phyloP scores from a whole-genome alignment of 306 rosid species.

The Trifolium dubium region DNA sequence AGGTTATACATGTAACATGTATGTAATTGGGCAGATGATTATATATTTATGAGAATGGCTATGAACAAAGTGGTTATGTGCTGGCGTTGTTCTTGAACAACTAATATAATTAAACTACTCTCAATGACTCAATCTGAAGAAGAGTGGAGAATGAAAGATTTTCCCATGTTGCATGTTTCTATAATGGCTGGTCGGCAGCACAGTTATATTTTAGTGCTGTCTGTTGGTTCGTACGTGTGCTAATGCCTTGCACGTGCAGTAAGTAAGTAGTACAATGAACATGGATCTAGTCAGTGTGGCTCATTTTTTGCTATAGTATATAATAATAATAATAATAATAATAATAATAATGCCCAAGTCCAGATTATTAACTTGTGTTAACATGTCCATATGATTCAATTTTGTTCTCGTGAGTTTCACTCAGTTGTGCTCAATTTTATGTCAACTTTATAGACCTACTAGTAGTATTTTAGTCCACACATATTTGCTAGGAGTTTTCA shows the following conservation, averaged over 20 bases:
- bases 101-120: background rate
- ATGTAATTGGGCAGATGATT: background rate
- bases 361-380: background rate
- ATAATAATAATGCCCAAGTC: background rate
- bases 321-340: background rate
- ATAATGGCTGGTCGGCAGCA: slow-evolving; percentile 49
- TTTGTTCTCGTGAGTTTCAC: too few species aligned
- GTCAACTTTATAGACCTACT: too few species aligned
- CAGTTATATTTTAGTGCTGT: slow-evolving; percentile 41
- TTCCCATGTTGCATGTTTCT: slow-evolving; percentile 60
- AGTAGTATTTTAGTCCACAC: too few species aligned
- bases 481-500: too few species aligned
- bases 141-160: slow-evolving; percentile 23
- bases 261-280: background rate
- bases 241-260: slow-evolving; percentile 44
- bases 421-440: too few species aligned
- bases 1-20: background rate
- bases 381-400: too few species aligned
- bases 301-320: background rate
- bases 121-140: background rate
- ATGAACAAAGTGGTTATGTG: background rate
- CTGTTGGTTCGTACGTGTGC: slow-evolving; percentile 42
- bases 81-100: slow-evolving; percentile 32
- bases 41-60: background rate
- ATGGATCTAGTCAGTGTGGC: slow-evolving; percentile 34